A percentile compares a stretch with the other conserved stretches of the same genome.
Conservation (phyloP, 1,284 basidiomycete genomes). For the Meira miltonrushii region DNA sequence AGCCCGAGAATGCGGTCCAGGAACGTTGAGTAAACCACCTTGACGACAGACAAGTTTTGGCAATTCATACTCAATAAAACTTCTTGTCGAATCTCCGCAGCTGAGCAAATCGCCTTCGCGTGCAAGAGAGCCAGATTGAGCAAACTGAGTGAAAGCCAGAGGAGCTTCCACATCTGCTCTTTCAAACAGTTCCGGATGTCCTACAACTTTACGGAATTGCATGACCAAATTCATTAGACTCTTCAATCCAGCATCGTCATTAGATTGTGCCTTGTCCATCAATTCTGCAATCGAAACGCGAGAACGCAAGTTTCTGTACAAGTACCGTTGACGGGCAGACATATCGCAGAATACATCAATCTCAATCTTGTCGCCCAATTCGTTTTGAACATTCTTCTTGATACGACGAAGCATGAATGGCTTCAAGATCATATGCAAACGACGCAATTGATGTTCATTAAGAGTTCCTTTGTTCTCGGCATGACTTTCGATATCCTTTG, state of each 20-base stretch:
- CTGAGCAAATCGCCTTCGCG: constrained; percentile 80
- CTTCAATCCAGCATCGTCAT: constrained; percentile 81
- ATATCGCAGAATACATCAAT: constrained; percentile 92
- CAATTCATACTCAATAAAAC: constrained; percentile 73
- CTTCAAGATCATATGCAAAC: constrained; percentile 97
- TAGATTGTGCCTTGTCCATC: constrained; percentile 80
- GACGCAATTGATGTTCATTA: constrained; percentile 90
- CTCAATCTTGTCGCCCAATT: constrained; percentile 99
- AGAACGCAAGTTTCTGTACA: constrained; percentile 83
- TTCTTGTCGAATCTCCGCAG: constrained; percentile 74
- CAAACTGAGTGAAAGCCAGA: constrained; percentile 79
- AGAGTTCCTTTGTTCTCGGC: constrained; percentile 75
- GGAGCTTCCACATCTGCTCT: constrained; percentile 92
- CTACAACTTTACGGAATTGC: constrained; percentile 99
- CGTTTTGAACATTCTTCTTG: constrained; percentile 98
- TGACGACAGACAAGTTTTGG: constrained; percentile 75
- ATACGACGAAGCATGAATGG: constrained; percentile 98
- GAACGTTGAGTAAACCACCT: constrained; percentile 68
- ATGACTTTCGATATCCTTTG: constrained; percentile 91
- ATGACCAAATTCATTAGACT: constrained; percentile 99
- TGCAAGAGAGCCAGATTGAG: constrained; percentile 70
- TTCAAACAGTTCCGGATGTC: constrained; percentile 97
- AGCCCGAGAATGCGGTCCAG: constrained; percentile 60
- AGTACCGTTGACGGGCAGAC: constrained; percentile 83
- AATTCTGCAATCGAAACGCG: constrained; percentile 94